Percentiles rank a stretch among this genome's conserved stretches.
These are phyloP conservation scores for Ceratocystis diversiconidia DNA, from an alignment of 2,329 filamentous ascomycete species.

Conservation along the genomic window DNA sequence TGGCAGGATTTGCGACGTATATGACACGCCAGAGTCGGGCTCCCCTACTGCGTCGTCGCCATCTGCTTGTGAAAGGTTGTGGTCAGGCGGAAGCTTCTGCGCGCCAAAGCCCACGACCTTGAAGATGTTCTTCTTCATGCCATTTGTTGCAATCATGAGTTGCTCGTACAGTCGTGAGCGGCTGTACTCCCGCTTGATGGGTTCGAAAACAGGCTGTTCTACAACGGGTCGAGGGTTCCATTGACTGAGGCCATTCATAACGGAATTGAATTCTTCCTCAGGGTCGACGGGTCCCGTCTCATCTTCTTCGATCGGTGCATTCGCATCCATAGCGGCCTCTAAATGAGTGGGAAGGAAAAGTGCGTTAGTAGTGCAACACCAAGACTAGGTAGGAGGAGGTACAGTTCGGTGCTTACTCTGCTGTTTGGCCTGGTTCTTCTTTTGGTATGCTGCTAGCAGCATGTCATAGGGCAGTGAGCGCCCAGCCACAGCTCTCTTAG, in stretches of 20 bases:
- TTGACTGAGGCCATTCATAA: constrained; percentile 66
- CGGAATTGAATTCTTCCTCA: constrained; percentile 80
- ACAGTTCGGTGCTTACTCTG: constrained; percentile 53
- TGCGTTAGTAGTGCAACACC: constrained; percentile 10
- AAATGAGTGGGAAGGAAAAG: constrained; percentile 19
- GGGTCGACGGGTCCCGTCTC: constrained; percentile 75
- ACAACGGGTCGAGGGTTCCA: constrained; percentile 69
- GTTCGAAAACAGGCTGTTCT: constrained; percentile 46
- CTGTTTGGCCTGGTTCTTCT: constrained; percentile 97
- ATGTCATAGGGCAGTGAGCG: constrained; percentile 84
- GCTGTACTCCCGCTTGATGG: constrained; percentile 50
- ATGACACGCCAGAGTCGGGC: constrained; percentile 33
- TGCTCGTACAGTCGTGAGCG: constrained; percentile 50
- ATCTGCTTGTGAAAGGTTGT: constrained; percentile 28
- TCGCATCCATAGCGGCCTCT: constrained; percentile 91
- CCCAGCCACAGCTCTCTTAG: constrained; percentile 77
- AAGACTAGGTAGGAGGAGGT: constrained; percentile 12
- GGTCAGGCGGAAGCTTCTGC: constrained; percentile 38
- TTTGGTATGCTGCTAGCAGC: constrained; percentile 75
- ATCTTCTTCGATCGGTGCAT: constrained; percentile 77
- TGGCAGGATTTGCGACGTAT: constrained; percentile 24
- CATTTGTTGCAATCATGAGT: constrained; percentile 51
- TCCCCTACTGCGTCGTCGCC: constrained; percentile 46
- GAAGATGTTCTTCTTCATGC: constrained; percentile 51
- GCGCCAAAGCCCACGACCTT: constrained; percentile 42